Evolutionary conservation across 2,329 filamentous ascomycete species (phyloP).

Genomic region (Clarireedia sp.): DNA sequence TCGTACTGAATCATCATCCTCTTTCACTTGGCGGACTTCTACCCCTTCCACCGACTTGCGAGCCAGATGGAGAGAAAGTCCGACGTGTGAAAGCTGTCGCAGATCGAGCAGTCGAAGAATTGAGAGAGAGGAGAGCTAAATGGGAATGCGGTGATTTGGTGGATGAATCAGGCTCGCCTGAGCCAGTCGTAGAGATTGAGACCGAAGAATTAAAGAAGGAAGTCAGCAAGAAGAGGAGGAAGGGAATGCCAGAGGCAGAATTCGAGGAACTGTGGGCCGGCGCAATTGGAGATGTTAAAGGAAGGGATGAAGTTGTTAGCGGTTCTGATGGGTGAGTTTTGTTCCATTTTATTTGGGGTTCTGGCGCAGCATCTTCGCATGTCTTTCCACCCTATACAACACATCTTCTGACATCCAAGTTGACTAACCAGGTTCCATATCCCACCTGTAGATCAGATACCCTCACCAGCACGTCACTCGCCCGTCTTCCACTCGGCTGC

Average conservation of each 20-base stretch:
- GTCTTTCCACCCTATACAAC: slow-evolving; percentile 32
- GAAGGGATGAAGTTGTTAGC: slow-evolving; percentile 52
- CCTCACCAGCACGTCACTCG: slow-evolving; percentile 83
- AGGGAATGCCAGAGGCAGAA: slow-evolving; percentile 76
- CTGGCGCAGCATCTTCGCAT: slow-evolving; percentile 11
- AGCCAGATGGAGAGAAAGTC: slow-evolving; percentile 89
- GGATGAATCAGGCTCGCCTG: slow-evolving; percentile 51
- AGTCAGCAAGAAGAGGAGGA: slow-evolving; percentile 68
- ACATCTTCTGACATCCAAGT: slow-evolving; percentile 43
- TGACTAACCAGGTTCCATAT: slow-evolving; percentile 81
- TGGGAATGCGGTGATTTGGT: slow-evolving; percentile 78
- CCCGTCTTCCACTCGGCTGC: slow-evolving; percentile 80
- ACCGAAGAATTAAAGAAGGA: slow-evolving; percentile 68
- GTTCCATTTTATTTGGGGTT: slow-evolving; percentile 5
- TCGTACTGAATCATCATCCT: slow-evolving; percentile 77
- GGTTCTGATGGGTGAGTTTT: slow-evolving; percentile 44
- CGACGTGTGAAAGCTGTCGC: slow-evolving; percentile 80
- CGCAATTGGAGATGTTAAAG: slow-evolving; percentile 64
- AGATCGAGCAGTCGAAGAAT: slow-evolving; percentile 76
- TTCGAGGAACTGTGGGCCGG: slow-evolving; percentile 82
- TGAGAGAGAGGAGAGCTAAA: slow-evolving; percentile 76
- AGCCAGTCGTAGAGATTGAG: slow-evolving; percentile 54
- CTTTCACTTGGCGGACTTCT: slow-evolving; percentile 72
- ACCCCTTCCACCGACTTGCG: slow-evolving; percentile 83
- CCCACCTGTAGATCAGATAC: slow-evolving; percentile 64